Conservation (phyloP, 2,329 filamentous ascomycete species). For the Dryadomyces quercivorus region DNA sequence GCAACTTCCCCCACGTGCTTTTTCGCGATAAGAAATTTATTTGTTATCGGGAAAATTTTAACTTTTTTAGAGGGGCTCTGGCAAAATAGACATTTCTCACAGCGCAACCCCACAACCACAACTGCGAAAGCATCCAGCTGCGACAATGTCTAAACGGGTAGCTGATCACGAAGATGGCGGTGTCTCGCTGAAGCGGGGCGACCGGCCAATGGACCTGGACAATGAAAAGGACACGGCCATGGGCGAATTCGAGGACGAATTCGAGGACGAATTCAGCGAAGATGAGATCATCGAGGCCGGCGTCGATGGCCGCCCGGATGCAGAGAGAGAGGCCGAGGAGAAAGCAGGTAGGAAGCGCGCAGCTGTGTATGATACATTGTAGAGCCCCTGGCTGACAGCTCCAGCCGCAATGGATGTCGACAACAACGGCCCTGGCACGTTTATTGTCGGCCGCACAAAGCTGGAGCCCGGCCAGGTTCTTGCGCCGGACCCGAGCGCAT, state of each 20-base stretch:
- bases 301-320: constrained; percentile 84
- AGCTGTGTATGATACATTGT: neutral
- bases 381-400: neutral
- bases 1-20: no score
- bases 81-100: neutral
- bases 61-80: neutral
- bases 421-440: constrained; percentile 55
- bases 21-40: neutral
- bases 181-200: constrained; percentile 44
- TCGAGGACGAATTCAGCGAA: constrained; percentile 73
- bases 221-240: constrained; percentile 42
- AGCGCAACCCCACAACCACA: neutral
- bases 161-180: constrained; percentile 10
- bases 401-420: constrained; percentile 76
- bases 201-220: constrained; percentile 55
- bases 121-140: neutral
- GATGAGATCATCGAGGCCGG: constrained; percentile 92
- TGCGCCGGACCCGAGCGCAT: constrained; percentile 83
- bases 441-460: constrained; percentile 90
- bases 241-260: constrained; percentile 90
- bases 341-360: constrained; percentile 45
- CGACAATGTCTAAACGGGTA: constrained; percentile 13
- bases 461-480: constrained; percentile 84
- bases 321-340: constrained; percentile 84
- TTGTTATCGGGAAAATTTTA: neutral